Base-by-base conservation (phyloP, 2,329 filamentous ascomycete genomes). In the Xylariaceae sp. region DNA sequence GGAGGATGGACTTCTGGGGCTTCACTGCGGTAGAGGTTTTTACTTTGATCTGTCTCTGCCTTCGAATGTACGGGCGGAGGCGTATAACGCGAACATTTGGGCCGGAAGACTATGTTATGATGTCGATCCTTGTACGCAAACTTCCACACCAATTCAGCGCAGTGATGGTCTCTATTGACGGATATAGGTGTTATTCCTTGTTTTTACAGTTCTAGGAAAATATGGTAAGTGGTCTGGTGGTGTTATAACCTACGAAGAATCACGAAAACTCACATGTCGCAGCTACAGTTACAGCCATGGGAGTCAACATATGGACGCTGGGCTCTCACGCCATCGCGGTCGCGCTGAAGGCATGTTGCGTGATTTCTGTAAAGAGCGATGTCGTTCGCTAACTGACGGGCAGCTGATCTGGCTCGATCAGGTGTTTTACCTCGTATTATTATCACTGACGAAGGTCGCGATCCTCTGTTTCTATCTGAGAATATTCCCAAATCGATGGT, bases 81-180 rank as follows among this genome's bases (percentile, higher is more conserved):
- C 54, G 44, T 28, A 60, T 56, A 4, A 45, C 55, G 6, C 48
- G 54, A 4, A 44, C 53, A 4, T 59, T 64, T 17, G 63, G 61
- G 19, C 13, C 60, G 4, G 67, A 71, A 36, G 68, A 71, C 45
- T 68, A 64, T 47, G 50, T 68, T 15, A 63, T 68, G 54, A 46
- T 64, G 4, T 46, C 53, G n/a, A 57, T 62, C 15, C 52, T 55
- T 42, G 64, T 67, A 52, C 31, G 61, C 22, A 26, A 9, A 7
- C 36, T 43, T 37, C 18, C 6, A 18, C 12, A 9, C 19, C 19
- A 4, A 22, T 19, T 4, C 9, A 18, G n/a, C n/a, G n/a, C n/a
- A n/a, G n/a, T 22, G 34, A 35, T 13, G 16, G 13, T 7, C 16
- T 17, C 6, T 18, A 6, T 19, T 15, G 22, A 26, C 22, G 11